Evolutionary conservation across 495 filamentous ascomycete species (phyloP).

Genomic region (Haplographium delicatum): DNA sequence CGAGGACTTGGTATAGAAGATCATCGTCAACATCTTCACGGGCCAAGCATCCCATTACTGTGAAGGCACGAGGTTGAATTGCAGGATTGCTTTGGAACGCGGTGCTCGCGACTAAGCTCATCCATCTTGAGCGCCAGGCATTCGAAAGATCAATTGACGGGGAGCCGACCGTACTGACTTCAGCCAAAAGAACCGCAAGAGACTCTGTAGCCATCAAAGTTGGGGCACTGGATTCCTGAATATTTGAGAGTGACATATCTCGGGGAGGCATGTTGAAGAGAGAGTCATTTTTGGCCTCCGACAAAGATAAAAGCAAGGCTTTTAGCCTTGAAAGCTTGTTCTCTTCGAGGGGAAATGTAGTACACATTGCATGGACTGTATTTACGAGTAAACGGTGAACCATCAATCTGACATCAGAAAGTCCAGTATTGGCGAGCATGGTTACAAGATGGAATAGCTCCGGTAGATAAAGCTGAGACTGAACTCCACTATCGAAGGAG

Average conservation of each 20-base stretch:
- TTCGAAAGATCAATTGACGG: constrained; percentile 59
- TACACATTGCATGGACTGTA: constrained; percentile 59
- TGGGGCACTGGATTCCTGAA: constrained; percentile 41
- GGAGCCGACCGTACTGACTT: constrained; percentile 56
- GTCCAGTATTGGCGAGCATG: constrained; percentile 58
- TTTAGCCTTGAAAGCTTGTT: constrained; percentile 46
- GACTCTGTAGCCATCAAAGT: constrained; percentile 45
- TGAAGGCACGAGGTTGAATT: constrained; percentile 61
- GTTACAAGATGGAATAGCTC: constrained; percentile 64
- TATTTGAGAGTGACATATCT: constrained; percentile 40
- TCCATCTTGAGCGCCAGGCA: constrained; percentile 65
- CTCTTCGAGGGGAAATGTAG: constrained; percentile 54
- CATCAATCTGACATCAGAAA: constrained; percentile 44
- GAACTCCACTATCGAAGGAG: constrained; percentile 59
- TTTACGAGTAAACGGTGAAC: constrained; percentile 59
- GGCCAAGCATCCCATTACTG: constrained; percentile 64
- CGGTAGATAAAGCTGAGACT: constrained; percentile 57
- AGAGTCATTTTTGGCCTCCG: constrained; percentile 45
- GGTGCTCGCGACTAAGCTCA: constrained; percentile 63
- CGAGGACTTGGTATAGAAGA: constrained; percentile 61
- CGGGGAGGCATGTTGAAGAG: constrained; percentile 30
- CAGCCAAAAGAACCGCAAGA: constrained; percentile 49
- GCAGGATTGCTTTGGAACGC: constrained; percentile 67
- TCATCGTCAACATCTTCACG: constrained; percentile 65
- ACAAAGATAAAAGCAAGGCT: constrained; percentile 46